Conservation (phyloP, 208 protist genomes). For the Wallacemonas collosoma region DNA sequence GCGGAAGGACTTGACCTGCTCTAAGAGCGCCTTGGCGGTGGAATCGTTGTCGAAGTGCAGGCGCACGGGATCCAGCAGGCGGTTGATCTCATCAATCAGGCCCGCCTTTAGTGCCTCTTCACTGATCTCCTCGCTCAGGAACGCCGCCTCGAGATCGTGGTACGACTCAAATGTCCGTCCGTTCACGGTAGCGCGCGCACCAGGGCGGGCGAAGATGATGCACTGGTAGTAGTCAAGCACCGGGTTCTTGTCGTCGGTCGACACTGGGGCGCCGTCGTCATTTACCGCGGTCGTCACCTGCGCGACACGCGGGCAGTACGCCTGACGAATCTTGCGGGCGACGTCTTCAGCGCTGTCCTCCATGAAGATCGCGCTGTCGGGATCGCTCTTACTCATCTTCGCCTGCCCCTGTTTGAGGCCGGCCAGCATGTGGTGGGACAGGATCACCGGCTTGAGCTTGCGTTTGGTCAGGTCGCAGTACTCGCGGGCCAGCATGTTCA, state of each 20-base stretch:
- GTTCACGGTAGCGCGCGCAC: constrained; percentile 38
- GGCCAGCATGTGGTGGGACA: constrained; percentile 98
- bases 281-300: constrained; percentile 50
- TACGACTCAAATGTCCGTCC: constrained; percentile 73
- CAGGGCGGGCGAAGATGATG: constrained; percentile 86
- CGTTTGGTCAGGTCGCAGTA: constrained; percentile 94
- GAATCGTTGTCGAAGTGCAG: constrained; percentile 91
- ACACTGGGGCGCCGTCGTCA: constrained; percentile 74
- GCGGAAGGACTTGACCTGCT: constrained; percentile 86
- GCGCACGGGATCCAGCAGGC: constrained; percentile 94
- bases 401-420: constrained; percentile 95
- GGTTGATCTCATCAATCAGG: constrained; percentile 89
- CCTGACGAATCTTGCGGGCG: constrained; percentile 93
- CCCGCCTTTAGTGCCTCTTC: constrained; percentile 85
- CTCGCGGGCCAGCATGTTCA: constrained; percentile 99
- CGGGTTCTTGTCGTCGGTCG: constrained; percentile 92
- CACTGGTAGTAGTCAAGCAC: constrained; percentile 95
- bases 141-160: constrained; percentile 78
- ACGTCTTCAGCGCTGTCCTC: constrained; percentile 97
- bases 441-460: constrained; percentile 97
- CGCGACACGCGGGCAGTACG: constrained; percentile 92
- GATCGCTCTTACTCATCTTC: constrained; percentile 99
- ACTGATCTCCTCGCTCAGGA: constrained; percentile 62
- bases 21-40: constrained; percentile 85
- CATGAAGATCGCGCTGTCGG: constrained; percentile 99